These are phyloP conservation scores for Vaccinium macrocarpon DNA, from an alignment of 148 eudicot species.

Conservation along the genomic window DNA sequence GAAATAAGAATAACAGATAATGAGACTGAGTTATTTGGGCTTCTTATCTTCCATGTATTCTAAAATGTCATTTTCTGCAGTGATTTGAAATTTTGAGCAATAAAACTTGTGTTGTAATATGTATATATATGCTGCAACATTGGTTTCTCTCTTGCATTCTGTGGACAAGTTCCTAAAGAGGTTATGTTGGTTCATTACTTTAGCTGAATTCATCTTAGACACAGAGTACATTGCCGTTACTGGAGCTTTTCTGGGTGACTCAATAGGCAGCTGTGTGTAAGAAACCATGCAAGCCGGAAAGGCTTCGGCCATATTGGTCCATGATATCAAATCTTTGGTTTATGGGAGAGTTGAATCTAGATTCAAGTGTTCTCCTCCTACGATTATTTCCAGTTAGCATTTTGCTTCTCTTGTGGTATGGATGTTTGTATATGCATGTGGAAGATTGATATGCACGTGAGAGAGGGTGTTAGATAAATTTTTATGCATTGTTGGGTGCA, in stretches of 20 bases:
- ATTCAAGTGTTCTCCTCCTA: too few species aligned
- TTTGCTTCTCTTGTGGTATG: too few species aligned
- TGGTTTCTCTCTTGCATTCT: neutral
- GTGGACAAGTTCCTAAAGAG: neutral
- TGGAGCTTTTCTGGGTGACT: too few species aligned
- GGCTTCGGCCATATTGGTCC: neutral
- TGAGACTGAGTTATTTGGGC: neutral
- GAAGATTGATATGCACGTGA: too few species aligned
- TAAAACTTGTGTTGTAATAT: neutral
- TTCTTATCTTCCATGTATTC: neutral
- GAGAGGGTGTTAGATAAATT: too few species aligned
- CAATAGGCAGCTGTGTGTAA: neutral
- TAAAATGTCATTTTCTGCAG: neutral
- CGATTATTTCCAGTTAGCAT: too few species aligned
- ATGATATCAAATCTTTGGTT: too few species aligned
- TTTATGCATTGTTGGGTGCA: too few species aligned
- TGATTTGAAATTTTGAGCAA: too few species aligned
- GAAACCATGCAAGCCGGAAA: neutral
- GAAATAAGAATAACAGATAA: neutral
- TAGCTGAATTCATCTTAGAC: neutral
- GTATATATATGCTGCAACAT: too few species aligned
- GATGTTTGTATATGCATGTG: too few species aligned
- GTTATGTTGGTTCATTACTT: neutral
- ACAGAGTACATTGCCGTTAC: neutral
- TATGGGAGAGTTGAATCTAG: too few species aligned